Base-by-base conservation (phyloP, 371 early-diverging fungal genomes). In the Mortierella sp. region DNA sequence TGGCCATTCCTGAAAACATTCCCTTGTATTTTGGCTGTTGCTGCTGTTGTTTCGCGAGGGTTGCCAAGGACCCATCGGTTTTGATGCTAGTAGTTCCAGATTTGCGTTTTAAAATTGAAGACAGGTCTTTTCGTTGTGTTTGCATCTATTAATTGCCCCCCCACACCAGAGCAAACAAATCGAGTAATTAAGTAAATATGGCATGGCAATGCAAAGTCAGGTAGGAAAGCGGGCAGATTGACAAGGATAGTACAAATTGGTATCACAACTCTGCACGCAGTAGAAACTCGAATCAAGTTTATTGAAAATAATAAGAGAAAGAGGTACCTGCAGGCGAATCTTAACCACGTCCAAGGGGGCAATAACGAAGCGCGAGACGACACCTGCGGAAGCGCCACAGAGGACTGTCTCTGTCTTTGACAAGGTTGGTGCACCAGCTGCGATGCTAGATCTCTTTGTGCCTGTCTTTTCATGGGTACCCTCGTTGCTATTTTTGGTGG, bases 301-400 rank as follows among this genome's bases (percentile, higher is more conserved):
- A 55, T 55, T 28, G 28, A 55, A 30, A 28, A 55, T 55, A 28
- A 10, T n/a, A 52, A 16, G 8, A 28, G 26, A 28, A 55, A 18
- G 11, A 11, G 30, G 52, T 65, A 95, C 87, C 85, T 95, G 93
- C 77, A 95, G 85, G 12, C 96, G 89, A 68, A 96, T 97, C 84
- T 98, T 98, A 74, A 97, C 90, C 2, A 98, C 97, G 66, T 98
- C 98, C 11, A 98, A 79, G 10, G 97, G 98, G 6, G 97, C 92
- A 40, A 96, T 93, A 5, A 94, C 88, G 58, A 89, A 88, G 62
- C 94, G 89, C 1, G 94, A 90, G 12, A 93, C 83, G 0, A 93
- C 86, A 26, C 93, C 94, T 22, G 93, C 93, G 9, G 87, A 84
- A 0, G 89, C 91, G 6, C 94, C 94, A 83, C 94, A 92, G 18